These are phyloP conservation scores for Vigna reflexopilosa DNA, from an alignment of 306 rosid species.

Conservation along the genomic window DNA sequence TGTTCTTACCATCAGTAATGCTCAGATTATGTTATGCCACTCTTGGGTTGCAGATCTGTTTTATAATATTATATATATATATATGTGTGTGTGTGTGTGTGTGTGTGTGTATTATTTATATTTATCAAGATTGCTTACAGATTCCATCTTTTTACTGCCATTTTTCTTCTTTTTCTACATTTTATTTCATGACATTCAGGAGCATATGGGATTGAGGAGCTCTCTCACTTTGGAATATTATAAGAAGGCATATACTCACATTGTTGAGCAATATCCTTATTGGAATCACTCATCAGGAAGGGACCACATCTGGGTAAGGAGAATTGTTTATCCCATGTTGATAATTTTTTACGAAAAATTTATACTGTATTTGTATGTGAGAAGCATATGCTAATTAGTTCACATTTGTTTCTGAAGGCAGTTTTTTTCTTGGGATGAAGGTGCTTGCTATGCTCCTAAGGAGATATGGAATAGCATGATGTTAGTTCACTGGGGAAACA, in stretches of 20 bases:
- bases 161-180: slow-evolving; percentile 21
- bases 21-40: slow-evolving; percentile 5
- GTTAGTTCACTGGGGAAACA: slow-evolving; percentile 99
- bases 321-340: slow-evolving; percentile 30
- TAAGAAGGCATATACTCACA: slow-evolving; percentile 76
- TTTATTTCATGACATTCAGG: slow-evolving; percentile 58
- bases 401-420: slow-evolving; percentile 64
- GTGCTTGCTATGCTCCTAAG: slow-evolving; percentile 99
- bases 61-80: slow-evolving; percentile 15
- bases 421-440: slow-evolving; percentile 99
- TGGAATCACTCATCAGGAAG: slow-evolving; percentile 96
- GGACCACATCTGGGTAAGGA: slow-evolving; percentile 91
- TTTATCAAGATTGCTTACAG: slow-evolving; percentile 2
- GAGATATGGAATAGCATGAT: slow-evolving; percentile 99
- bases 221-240: slow-evolving; percentile 88
- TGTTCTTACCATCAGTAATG: slow-evolving; percentile 31
- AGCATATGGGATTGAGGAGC: slow-evolving; percentile 89
- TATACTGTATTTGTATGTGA: slow-evolving; percentile 25
- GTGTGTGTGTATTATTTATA: background rate
- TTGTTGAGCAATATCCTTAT: slow-evolving; percentile 71
- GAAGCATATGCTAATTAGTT: slow-evolving; percentile 50
- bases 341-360: slow-evolving; percentile 26
- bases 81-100: background rate
- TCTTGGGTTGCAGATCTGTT: slow-evolving; percentile 31
- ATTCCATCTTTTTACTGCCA: slow-evolving; percentile 28